Evolutionary conservation across 2,329 filamentous ascomycete genomes (phyloP).

Genomic region (Macrophomina tecta): DNA sequence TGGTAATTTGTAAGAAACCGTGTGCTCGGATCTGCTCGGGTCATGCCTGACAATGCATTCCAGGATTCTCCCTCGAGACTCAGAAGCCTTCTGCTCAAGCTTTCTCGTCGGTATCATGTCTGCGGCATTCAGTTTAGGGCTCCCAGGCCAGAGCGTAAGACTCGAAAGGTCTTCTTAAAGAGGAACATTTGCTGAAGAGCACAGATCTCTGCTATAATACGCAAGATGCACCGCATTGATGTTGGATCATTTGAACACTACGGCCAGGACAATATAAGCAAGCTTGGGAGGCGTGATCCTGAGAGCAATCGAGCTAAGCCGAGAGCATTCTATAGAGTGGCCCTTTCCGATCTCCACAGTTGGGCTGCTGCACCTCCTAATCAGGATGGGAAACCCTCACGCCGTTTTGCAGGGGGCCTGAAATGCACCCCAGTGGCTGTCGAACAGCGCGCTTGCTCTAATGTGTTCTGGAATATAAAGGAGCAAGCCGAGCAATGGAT

Average conservation of each 20-base stretch:
- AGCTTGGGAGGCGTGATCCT: not conserved
- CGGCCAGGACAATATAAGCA: not conserved
- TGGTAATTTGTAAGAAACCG: not conserved
- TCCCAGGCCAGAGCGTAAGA: not conserved
- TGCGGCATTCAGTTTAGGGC: not conserved
- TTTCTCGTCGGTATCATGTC: slow-evolving; percentile 11
- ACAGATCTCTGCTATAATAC: not conserved
- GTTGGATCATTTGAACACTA: not conserved
- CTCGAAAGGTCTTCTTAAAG: not conserved
- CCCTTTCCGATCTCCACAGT: not conserved
- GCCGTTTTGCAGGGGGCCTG: not conserved
- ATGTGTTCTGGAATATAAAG: not conserved
- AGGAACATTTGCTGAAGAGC: not conserved
- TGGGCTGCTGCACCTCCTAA: not conserved
- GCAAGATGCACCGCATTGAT: not conserved
- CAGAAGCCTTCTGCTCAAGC: not conserved
- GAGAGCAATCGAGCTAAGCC: not conserved
- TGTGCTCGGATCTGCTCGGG: not conserved
- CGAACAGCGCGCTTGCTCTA: not conserved
- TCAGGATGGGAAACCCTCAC: not conserved
- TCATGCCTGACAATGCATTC: not conserved
- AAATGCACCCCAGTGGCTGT: not conserved
- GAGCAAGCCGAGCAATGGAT: not conserved
- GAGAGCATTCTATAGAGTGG: not conserved
- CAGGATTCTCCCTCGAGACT: slow-evolving; percentile 3